Evolutionary conservation across 805 yeast genomes (phyloP).

Genomic region (Ogataea methylovora): DNA sequence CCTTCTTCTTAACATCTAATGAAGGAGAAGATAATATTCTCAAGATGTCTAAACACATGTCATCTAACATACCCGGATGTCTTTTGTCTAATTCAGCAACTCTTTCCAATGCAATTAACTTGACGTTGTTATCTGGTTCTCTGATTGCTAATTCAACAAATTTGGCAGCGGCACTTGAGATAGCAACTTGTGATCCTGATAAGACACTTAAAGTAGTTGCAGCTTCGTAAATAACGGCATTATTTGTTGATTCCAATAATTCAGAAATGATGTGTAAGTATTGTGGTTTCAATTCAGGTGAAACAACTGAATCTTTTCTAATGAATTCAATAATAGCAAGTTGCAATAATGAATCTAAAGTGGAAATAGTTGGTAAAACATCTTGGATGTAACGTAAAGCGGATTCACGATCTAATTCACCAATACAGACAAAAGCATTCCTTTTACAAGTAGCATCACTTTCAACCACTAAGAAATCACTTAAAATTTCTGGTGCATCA

Average conservation of each 20-base stretch:
- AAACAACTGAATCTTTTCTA: constrained; percentile 63
- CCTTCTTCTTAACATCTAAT: constrained; percentile 82
- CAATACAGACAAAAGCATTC: constrained; percentile 86
- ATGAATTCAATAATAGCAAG: constrained; percentile 88
- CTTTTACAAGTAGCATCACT: constrained; percentile 91
- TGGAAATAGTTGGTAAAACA: constrained; percentile 48
- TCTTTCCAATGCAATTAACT: constrained; percentile 84
- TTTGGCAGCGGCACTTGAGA: constrained; percentile 75
- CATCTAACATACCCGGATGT: constrained; percentile 79
- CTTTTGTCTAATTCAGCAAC: constrained; percentile 65
- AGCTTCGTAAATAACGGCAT: constrained; percentile 83
- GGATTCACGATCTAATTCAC: constrained; percentile 74
- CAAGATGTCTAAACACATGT: constrained; percentile 76
- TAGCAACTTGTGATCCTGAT: constrained; percentile 51
- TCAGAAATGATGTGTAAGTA: constrained; percentile 70
- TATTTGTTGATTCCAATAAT: constrained; percentile 60
- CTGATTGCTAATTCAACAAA: constrained; percentile 83
- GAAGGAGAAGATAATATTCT: constrained; percentile 85
- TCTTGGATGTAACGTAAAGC: constrained; percentile 80
- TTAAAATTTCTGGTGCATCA: constrained; percentile 85
- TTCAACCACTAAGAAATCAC: constrained; percentile 68
- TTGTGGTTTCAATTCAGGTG: constrained; percentile 58
- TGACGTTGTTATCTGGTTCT: constrained; percentile 93
- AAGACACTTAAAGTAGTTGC: constrained; percentile 67
- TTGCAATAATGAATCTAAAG: constrained; percentile 78